Percentiles rank a stretch among this genome's conserved stretches.
These are phyloP conservation scores for Nitzschia palea DNA, from an alignment of 108 stramenopile species.

Conservation along the genomic window DNA sequence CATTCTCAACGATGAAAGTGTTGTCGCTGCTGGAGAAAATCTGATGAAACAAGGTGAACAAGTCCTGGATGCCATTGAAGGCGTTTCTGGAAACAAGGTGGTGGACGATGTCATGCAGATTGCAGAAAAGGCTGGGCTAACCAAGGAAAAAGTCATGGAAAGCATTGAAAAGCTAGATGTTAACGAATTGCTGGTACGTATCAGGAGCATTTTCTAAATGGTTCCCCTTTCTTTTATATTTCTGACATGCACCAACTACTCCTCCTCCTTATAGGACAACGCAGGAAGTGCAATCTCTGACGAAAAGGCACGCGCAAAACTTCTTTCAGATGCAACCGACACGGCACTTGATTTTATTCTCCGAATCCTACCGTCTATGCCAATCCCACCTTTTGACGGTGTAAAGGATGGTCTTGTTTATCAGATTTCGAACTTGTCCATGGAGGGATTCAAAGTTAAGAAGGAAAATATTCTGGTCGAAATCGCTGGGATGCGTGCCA, in stretches of 20 bases:
- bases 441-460: slow-evolving; percentile 86
- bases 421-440: slow-evolving; percentile 78
- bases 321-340: slow-evolving; percentile 82
- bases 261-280: slow-evolving; percentile 27
- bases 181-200: slow-evolving; percentile 62
- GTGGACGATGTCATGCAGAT: slow-evolving; percentile 67
- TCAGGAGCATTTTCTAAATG: not conserved
- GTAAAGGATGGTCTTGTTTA: slow-evolving; percentile 86
- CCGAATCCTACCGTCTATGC: slow-evolving; percentile 82
- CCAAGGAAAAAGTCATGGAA: slow-evolving; percentile 76
- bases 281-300: slow-evolving; percentile 78
- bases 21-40: slow-evolving; percentile 75
- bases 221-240: no score
- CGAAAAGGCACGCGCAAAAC: slow-evolving; percentile 69
- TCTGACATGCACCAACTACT: no score
- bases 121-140: slow-evolving; percentile 83
- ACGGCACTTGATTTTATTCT: slow-evolving; percentile 85
- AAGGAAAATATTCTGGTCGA: slow-evolving; percentile 86
- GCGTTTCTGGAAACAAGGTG: slow-evolving; percentile 65
- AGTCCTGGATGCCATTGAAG: slow-evolving; percentile 85
- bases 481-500: slow-evolving; percentile 87
- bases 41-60: slow-evolving; percentile 70
- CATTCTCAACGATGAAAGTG: slow-evolving; percentile 77
- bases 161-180: slow-evolving; percentile 74
- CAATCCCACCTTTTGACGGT: slow-evolving; percentile 86